Evolutionary conservation across 495 filamentous ascomycete species (phyloP), one percentile per base, ranked within the genome.

Genomic region (Podospora pseudoanserina): DNA sequence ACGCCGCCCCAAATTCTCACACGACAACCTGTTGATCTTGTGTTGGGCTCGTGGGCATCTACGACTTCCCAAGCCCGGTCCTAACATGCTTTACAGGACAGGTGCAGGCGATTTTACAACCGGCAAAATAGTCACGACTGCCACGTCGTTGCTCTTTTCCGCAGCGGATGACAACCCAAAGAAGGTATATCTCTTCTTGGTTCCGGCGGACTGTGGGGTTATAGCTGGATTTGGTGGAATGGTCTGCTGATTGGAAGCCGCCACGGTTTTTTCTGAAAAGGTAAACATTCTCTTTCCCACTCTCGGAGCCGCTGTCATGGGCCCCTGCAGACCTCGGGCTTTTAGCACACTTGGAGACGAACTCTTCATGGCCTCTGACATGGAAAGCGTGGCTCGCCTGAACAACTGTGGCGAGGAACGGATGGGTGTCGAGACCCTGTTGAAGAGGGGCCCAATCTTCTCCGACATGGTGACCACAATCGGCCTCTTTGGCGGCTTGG

Each of bases 361-460:
- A 61, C 26, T 6, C 20, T 28, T 61, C 59, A 61, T 32, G 23
- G 26, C 18, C 23, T 61, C 59, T 20, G 59, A 61, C 26, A 61
- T 26, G 30, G 59, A 26, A 61, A 61, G 30, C 16, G 59, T 61
- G 7, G 59, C 59, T 6, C 27, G 59, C 59, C 59, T 61, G 59
- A 61, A 16, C 23, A 61, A 18, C 19, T 61, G 59, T 4, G 59
- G 59, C 27, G 59, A 61, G 16, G 59, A 26, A 1, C 59, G 59
- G 27, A 61, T 30, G 59, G 59, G 59, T 6, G 19, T 49, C 5
- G 32, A 16, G 6, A 49, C 61, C 16, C 9, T 63, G 27, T 23
- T 63, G 61, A 26, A 26, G 5, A 61, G 4, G 4, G 59, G 30
- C 1, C 23, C 26, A 6, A 63, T 19, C 61, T 63, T 63, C 32